These are phyloP conservation scores for Xylaria sp. DNA, from an alignment of 2,329 filamentous ascomycete species.

Conservation along the genomic window DNA sequence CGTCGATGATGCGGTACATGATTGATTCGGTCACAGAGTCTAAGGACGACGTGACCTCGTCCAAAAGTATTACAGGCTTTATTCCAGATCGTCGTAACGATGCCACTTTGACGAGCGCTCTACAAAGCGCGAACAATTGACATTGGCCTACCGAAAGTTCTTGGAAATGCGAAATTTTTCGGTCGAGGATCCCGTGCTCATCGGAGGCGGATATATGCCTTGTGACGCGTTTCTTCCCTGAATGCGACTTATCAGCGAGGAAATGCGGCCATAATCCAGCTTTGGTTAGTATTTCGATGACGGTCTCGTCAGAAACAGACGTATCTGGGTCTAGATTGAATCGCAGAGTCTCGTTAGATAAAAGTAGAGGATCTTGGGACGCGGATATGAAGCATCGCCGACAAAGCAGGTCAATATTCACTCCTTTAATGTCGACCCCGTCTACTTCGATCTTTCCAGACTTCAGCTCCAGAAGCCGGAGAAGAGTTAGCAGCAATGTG, in stretches of 20 bases:
- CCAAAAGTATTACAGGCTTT: conserved; percentile 50
- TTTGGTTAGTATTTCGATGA: conserved; percentile 30
- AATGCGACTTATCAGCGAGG: not conserved
- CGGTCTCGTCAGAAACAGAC: conserved; percentile 38
- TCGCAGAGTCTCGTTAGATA: conserved; percentile 46
- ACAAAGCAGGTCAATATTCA: conserved; percentile 44
- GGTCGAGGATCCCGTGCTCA: conserved; percentile 43
- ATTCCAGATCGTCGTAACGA: conserved; percentile 24
- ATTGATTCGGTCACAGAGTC: conserved; percentile 50
- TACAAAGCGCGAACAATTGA: conserved; percentile 50
- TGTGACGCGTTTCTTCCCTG: not conserved
- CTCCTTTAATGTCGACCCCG: conserved; percentile 44
- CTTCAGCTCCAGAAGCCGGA: conserved; percentile 45
- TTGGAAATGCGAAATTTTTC: conserved; percentile 43
- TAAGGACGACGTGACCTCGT: conserved; percentile 50
- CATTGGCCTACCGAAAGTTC: conserved; percentile 50
- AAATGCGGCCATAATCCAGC: conserved; percentile 17
- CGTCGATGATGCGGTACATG: conserved; percentile 49
- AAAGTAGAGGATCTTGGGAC: conserved; percentile 47
- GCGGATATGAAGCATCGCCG: conserved; percentile 49
- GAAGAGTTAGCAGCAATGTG: conserved; percentile 38
- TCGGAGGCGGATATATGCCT: not conserved
- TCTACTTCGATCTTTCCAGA: conserved; percentile 48
- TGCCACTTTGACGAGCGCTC: conserved; percentile 47
- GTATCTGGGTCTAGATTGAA: conserved; percentile 48